Evolutionary conservation across 2,329 filamentous ascomycete species (phyloP).

Genomic region (Botryotinia narcissicola): DNA sequence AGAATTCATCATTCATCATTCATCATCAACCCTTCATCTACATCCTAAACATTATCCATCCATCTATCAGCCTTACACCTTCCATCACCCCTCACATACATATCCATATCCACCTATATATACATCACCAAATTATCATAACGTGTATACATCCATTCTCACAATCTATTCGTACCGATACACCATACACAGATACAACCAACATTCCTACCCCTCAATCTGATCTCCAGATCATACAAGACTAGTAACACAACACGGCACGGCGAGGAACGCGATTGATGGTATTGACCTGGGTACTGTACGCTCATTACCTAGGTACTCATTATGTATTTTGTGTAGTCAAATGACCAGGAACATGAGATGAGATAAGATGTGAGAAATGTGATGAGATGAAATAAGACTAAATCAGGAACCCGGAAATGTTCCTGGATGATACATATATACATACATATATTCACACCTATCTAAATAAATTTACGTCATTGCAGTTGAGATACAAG

Average conservation of each 20-base stretch:
- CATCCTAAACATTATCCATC: no score
- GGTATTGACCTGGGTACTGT: not conserved
- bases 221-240: not conserved
- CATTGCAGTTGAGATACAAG: not conserved
- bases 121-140: not conserved
- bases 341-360: not conserved
- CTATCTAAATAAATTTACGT: not conserved
- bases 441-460: not conserved
- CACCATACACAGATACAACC: not conserved
- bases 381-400: not conserved
- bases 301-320: not conserved
- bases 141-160: not conserved
- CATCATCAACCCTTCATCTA: no score
- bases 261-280: not conserved
- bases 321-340: not conserved
- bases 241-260: no score
- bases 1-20: no score
- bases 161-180: not conserved
- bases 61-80: no score
- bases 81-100: no score
- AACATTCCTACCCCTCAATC: not conserved
- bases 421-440: not conserved
- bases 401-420: not conserved
- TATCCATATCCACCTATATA: no score
- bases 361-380: not conserved